A percentile compares a stretch with the other conserved stretches of the same genome.
Evolutionary conservation across 345 rosid species (phyloP).

Genomic region (Lepidium aucheri): DNA sequence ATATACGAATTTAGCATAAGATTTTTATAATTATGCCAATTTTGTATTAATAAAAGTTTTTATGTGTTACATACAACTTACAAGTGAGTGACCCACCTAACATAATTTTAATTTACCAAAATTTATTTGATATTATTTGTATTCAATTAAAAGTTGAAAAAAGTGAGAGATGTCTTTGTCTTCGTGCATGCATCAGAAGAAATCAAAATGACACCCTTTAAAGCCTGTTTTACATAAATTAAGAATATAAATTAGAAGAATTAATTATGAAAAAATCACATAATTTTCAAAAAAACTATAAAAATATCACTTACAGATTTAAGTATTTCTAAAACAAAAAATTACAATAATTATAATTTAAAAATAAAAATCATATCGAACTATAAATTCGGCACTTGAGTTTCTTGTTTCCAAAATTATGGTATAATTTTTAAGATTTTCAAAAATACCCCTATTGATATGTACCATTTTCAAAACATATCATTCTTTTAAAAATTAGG

Average conservation of each 20-base stretch:
- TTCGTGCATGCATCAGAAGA: conserved; percentile 24
- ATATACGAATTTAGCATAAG: conserved; percentile 13
- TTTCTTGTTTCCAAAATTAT: too few species aligned
- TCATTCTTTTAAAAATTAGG: too few species aligned
- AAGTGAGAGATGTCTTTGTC: conserved; percentile 9
- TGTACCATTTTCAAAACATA: too few species aligned
- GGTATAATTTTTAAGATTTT: too few species aligned
- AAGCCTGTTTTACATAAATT: conserved; percentile 30
- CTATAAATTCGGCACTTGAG: too few species aligned
- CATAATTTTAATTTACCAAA: conserved; percentile 9
- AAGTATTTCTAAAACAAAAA: too few species aligned
- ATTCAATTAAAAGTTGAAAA: background rate
- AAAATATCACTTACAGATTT: too few species aligned
- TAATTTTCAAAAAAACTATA: too few species aligned
- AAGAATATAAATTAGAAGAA: background rate
- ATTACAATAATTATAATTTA: too few species aligned
- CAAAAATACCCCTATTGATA: too few species aligned
- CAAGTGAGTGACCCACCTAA: conserved; percentile 24
- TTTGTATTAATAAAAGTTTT: background rate
- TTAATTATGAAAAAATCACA: too few species aligned
- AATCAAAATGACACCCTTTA: conserved; percentile 53
- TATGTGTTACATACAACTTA: conserved; percentile 19
- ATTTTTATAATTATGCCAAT: conserved; percentile 2
- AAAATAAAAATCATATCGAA: too few species aligned
- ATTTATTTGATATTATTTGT: conserved; percentile 21